A percentile compares a stretch with the other conserved stretches of the same genome.
phyloP scores from a whole-genome alignment of 1,284 basidiomycete genomes.

The Cystobasidium pallidum region DNA sequence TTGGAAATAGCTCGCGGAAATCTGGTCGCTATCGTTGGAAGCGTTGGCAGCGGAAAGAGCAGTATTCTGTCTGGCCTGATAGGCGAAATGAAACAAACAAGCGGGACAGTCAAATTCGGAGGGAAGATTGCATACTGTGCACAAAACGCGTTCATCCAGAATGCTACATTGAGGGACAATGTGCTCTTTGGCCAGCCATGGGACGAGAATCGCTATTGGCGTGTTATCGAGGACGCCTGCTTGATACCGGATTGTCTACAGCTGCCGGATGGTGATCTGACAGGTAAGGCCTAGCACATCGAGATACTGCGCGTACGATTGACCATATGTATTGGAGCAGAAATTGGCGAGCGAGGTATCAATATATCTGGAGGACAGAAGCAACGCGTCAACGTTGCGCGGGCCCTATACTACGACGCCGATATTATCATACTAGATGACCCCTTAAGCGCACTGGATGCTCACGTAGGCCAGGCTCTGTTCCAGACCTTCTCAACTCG shows the following conservation, averaged over 20 bases:
- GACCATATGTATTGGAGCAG: neutral
- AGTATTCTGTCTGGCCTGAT: slow-evolving; percentile 71
- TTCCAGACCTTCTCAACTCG: slow-evolving; percentile 79
- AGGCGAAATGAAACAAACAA: slow-evolving; percentile 69
- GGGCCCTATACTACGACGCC: slow-evolving; percentile 80
- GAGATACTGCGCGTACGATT: neutral
- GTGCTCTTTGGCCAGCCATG: slow-evolving; percentile 80
- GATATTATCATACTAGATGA: slow-evolving; percentile 87
- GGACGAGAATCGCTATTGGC: slow-evolving; percentile 76
- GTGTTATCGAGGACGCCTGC: slow-evolving; percentile 72
- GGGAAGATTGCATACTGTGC: slow-evolving; percentile 53
- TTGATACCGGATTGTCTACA: slow-evolving; percentile 77
- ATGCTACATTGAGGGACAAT: slow-evolving; percentile 76
- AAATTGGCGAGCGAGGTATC: slow-evolving; percentile 66
- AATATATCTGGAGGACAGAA: slow-evolving; percentile 80
- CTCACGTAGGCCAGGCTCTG: slow-evolving; percentile 82
- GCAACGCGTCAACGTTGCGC: slow-evolving; percentile 73
- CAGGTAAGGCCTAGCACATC: slow-evolving; percentile 57
- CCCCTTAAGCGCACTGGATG: slow-evolving; percentile 70
- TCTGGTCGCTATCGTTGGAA: slow-evolving; percentile 62
- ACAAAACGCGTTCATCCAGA: slow-evolving; percentile 84
- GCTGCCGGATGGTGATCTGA: slow-evolving; percentile 78
- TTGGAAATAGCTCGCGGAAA: slow-evolving; percentile 65
- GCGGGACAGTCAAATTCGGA: slow-evolving; percentile 60
- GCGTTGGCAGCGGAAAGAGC: slow-evolving; percentile 60